Evolutionary conservation across 768 basidiomycete genomes (phyloP), one percentile per base, ranked within the genome.

Genomic region (Harrya chromipes): DNA sequence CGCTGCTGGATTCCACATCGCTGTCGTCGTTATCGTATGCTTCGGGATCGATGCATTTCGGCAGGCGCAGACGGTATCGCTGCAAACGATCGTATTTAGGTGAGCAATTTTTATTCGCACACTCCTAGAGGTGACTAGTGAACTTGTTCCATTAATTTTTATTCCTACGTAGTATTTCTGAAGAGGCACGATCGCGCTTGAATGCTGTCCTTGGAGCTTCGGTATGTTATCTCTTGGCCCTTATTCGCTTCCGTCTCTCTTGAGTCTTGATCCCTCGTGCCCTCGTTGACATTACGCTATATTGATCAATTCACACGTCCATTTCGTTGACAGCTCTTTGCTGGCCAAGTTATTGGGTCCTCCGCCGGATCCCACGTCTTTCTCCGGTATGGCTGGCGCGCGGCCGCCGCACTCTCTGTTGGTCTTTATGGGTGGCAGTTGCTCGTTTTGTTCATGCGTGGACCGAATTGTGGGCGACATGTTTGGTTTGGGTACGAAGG

Each of bases 401-500:
- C 69, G 1, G 70, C 63, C 12, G 59, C 64, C 2, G 64, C 52
- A 1, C 52, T 71, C 16, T 70, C 66, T 0, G 50, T 76, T 11
- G 74, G 64, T 0, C 65, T 71, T 6, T 60, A 67, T 7, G 70
- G 64, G 0, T 67, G 66, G 43, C 67, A 66, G 21, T 26, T 76
- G 1, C 14, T 72, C 7, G 53, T 75, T 0, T 58, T 76, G 12
- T 54, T 73, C 11, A 40, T 61, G 20, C 65, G 74, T 29, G 75
- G 75, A 4, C 75, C 75, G 3, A 53, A 65, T 19, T 70, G 65
- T 27, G 58, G 58, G 40, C 63, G 74, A 20, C 23, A 53, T 29
- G 46, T 60, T 21, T 85, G 85, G 85, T 72, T 85, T 57, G 83
- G 85, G 12, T 83, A 78, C 54, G 73, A 81, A 56, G 82, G 82